Evolutionary conservation across 495 filamentous ascomycete species (phyloP).

Genomic region (Acidomyces sp.): DNA sequence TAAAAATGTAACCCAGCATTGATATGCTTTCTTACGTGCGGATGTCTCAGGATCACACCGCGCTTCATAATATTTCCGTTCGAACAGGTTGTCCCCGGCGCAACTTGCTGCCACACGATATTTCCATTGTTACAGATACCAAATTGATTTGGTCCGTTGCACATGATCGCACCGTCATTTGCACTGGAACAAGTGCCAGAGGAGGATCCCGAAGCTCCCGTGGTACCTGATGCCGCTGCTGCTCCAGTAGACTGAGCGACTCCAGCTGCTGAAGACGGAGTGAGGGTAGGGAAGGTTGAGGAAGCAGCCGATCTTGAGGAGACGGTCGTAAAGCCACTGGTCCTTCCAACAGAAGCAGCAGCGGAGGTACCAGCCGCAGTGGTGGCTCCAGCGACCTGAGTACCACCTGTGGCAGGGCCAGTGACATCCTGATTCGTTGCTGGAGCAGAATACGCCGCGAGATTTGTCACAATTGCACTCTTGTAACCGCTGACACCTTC

Average conservation of each 20-base stretch:
- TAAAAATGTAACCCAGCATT: not conserved
- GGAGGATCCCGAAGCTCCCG: not conserved
- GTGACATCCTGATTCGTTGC: not conserved
- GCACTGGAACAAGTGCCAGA: slow-evolving; percentile 11
- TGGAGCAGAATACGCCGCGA: slow-evolving; percentile 1
- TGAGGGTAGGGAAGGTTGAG: slow-evolving; percentile 7
- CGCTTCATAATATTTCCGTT: slow-evolving; percentile 13
- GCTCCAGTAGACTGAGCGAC: slow-evolving; percentile 3
- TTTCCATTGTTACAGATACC: slow-evolving; percentile 27
- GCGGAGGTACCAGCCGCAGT: not conserved
- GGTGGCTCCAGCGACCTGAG: slow-evolving; percentile 2
- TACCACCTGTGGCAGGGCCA: slow-evolving; percentile 6
- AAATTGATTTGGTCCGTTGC: slow-evolving; percentile 15
- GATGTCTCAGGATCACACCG: not conserved
- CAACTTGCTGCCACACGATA: slow-evolving; percentile 24
- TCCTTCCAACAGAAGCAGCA: not conserved
- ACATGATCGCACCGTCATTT: slow-evolving; percentile 14
- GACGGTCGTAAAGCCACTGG: slow-evolving; percentile 3
- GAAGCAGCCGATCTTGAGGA: slow-evolving; percentile 8
- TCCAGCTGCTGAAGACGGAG: slow-evolving; percentile 10
- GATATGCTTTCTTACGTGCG: not conserved
- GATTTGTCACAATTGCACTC: slow-evolving; percentile 19
- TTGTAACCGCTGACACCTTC: slow-evolving; percentile 2
- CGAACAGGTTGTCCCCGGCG: slow-evolving; percentile 25
- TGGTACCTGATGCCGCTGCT: slow-evolving; percentile 2